Evolutionary conservation across 495 filamentous ascomycete species (phyloP), one percentile per base, ranked within the genome.

Genomic region (Copromyces sp.): DNA sequence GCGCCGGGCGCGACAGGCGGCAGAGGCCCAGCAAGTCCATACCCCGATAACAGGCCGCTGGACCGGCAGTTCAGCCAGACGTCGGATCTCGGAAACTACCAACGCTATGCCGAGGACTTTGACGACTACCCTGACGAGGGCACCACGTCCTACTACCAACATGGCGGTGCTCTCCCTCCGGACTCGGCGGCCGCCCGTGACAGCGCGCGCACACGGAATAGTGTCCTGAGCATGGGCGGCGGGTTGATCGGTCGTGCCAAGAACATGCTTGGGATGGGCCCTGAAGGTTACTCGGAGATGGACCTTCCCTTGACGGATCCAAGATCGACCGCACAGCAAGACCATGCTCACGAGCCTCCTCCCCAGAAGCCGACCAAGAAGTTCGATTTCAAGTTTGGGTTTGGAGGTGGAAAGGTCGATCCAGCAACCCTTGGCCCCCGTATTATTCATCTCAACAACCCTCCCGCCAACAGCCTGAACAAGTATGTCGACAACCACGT

Each of bases 381-480:
- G 76, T 88, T 90, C 74, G 85, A 87, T 77, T 95, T 98, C 87
- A 98, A 92, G 82, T 98, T 97, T 81, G 93, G 95, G n/a, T 94
- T 98, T 79, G 93, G 94, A 12, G 84, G 94, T 74, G 84, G 90
- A 61, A 95, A 94, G 79, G 86, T 89, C 40, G 96, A 99, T 80
- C 93, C 94, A 2, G 94, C 94, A 45, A 95, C 91, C 5, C 82
- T 98, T 59, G 96, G 96, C 1, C 96, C 96, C 65, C 88, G 96
- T 45, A 90, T 97, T 74, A 98, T 99, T 80, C 90, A 96, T 80
- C 87, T 99, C 80, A 99, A 99, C 86, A 98, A 99, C 80, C 94
- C 95, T 9, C 94, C 95, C 5, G 95, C 95, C 29, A 99, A 99
- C 80, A 84, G 89, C 38, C 85, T 83, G 70, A 94, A 94, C 84